These are phyloP conservation scores for Rubia yunnanensis DNA, from an alignment of 257 asterid genomes.

Conservation along the genomic window DNA sequence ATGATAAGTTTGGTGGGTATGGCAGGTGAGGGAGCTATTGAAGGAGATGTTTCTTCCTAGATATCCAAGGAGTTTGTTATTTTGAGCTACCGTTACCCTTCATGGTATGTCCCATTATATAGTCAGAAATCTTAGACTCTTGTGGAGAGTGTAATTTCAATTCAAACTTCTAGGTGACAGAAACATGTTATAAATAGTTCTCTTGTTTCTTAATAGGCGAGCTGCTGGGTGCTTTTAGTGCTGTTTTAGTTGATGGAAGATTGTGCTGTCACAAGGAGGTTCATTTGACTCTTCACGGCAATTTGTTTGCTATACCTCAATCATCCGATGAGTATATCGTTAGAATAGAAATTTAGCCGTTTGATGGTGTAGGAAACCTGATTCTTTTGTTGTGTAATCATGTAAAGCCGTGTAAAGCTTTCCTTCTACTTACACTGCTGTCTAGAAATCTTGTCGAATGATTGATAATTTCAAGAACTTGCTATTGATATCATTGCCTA, in stretches of 20 bases:
- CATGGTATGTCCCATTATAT: conserved; percentile 32
- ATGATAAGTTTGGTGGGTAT: conserved; percentile 40
- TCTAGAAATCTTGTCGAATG: neutral
- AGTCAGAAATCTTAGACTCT: conserved; percentile 9
- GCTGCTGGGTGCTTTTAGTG: conserved; percentile 16
- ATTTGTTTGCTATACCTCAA: conserved; percentile 7
- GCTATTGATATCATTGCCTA: neutral
- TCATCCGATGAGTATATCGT: conserved; percentile 5
- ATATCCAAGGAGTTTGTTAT: conserved; percentile 25
- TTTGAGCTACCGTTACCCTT: conserved; percentile 23
- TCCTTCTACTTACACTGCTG: neutral
- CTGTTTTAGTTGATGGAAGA: conserved; percentile 26
- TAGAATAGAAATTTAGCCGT: neutral
- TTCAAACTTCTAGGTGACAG: conserved; percentile 14
- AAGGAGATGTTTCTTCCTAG: conserved; percentile 30
- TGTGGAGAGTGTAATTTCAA: neutral
- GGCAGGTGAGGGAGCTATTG: conserved; percentile 76
- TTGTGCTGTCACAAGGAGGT: conserved; percentile 16
- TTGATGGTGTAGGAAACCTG: neutral
- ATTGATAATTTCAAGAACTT: neutral
- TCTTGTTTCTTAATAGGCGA: conserved; percentile 22
- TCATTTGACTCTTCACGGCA: conserved; percentile 12
- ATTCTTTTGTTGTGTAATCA: neutral
- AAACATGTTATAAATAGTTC: conserved; percentile 19
- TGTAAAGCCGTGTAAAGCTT: neutral